Evolutionary conservation across 1,284 basidiomycete species (phyloP).

Genomic region (Ceratobasidium sp.): DNA sequence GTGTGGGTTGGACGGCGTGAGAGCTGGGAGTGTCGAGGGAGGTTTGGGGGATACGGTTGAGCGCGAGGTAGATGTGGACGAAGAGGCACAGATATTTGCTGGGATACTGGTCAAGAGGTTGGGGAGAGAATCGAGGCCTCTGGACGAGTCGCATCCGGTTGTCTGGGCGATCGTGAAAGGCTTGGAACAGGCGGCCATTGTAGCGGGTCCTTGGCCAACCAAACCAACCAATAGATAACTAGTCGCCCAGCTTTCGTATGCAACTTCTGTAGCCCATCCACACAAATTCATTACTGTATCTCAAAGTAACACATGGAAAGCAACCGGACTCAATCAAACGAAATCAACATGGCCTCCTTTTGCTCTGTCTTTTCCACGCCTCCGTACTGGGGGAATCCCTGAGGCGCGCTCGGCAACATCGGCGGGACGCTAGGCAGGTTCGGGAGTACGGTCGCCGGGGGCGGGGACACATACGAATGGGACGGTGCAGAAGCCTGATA

Average conservation of each 20-base stretch:
- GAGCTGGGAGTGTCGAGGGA: conserved; percentile 63
- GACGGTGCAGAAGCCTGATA: conserved; percentile 51
- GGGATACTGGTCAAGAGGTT: conserved; percentile 52
- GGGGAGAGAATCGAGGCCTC: conserved; percentile 53
- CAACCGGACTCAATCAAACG: conserved; percentile 46
- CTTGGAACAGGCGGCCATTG: conserved; percentile 42
- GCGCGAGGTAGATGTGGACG: conserved; percentile 41
- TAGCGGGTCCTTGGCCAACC: conserved; percentile 46
- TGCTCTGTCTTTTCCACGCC: conserved; percentile 69
- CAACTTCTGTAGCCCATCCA: conserved; percentile 15
- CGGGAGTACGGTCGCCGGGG: conserved; percentile 56
- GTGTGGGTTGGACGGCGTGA: conserved; percentile 90
- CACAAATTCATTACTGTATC: conserved; percentile 34
- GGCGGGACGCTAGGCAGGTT: conserved; percentile 79
- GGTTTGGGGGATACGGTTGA: conserved; percentile 35
- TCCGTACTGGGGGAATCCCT: conserved; percentile 59
- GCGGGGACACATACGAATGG: conserved; percentile 25
- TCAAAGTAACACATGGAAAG: conserved; percentile 23
- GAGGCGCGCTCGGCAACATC: conserved; percentile 65
- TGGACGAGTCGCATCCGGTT: conserved; percentile 53
- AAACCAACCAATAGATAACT: conserved; percentile 31
- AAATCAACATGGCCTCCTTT: conserved; percentile 85
- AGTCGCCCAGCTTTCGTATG: conserved; percentile 10
- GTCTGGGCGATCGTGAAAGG: conserved; percentile 48
- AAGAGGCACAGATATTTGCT: conserved; percentile 50